A percentile compares a stretch with the other conserved stretches of the same genome.
Conservation (phyloP, 805 yeast species). For the Suhomyces pyralidae region DNA sequence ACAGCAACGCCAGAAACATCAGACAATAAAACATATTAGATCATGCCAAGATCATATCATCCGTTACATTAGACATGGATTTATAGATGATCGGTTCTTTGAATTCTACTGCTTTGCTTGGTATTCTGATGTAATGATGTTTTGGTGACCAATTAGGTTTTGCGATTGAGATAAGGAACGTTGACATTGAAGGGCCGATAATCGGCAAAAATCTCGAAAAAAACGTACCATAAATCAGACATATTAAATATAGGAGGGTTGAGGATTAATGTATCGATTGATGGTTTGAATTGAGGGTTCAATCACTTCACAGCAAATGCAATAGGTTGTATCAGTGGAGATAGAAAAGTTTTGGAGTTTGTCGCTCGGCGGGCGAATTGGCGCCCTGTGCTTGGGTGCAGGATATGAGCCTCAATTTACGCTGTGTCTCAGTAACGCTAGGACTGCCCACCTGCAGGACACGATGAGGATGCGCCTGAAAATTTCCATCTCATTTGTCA, state of each 20-base stretch:
- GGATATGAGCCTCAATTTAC: background rate
- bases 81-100: no score
- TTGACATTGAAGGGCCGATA: background rate
- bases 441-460: background rate
- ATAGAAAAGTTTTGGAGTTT: slow-evolving; percentile 3
- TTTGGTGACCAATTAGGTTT: background rate
- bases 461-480: slow-evolving; percentile 1
- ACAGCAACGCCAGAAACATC: background rate
- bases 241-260: slow-evolving; percentile 29
- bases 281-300: slow-evolving; percentile 2
- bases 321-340: background rate
- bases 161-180: background rate
- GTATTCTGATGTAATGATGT: background rate
- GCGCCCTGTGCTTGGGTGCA: background rate
- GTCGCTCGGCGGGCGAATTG: slow-evolving; percentile 3
- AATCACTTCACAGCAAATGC: background rate
- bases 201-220: background rate
- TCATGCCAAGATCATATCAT: background rate
- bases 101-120: background rate
- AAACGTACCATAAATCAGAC: slow-evolving; percentile 75
- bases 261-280: slow-evolving; percentile 2
- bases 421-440: background rate
- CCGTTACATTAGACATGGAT: no score
- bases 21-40: no score
- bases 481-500: background rate